A percentile compares a stretch with the other conserved stretches of the same genome.
phyloP scores from a whole-genome alignment of 106 monocot species.

The Hemerocallis citrina region DNA sequence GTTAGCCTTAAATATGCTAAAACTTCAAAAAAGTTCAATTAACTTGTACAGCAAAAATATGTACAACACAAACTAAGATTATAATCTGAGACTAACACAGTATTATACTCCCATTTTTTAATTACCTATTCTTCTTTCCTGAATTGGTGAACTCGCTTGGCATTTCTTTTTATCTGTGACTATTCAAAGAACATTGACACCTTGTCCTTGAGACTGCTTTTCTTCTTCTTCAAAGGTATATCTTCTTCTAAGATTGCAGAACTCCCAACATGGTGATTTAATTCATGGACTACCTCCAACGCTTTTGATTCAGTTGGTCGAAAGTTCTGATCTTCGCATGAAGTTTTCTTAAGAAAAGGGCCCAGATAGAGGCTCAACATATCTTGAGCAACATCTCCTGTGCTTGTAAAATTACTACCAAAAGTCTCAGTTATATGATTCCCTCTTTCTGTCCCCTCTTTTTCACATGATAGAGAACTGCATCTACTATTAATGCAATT shows the following conservation, averaged over 20 bases:
- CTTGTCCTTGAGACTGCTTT: slow-evolving; percentile 63
- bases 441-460: slow-evolving; percentile 6
- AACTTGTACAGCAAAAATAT: background rate
- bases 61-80: background rate
- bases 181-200: slow-evolving; percentile 36
- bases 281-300: background rate
- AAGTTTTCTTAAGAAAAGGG: slow-evolving; percentile 38
- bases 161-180: background rate
- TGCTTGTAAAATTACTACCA: slow-evolving; percentile 8
- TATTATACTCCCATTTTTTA: too few relatives aligned
- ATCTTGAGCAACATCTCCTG: slow-evolving; percentile 49
- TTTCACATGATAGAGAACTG: slow-evolving; percentile 9
- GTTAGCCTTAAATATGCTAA: background rate
- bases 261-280: slow-evolving; percentile 1
- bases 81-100: background rate
- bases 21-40: background rate
- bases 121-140: slow-evolving; percentile 5
- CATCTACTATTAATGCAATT: slow-evolving; percentile 8
- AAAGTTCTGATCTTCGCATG: slow-evolving; percentile 1
- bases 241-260: slow-evolving; percentile 10
- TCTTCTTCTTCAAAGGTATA: slow-evolving; percentile 42
- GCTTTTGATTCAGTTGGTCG: slow-evolving; percentile 4
- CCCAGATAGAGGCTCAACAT: slow-evolving; percentile 66
- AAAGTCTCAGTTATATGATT: slow-evolving; percentile 5
- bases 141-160: background rate